Evolutionary conservation across 306 rosid species (phyloP).

Genomic region (Vigna reflexopilosa): DNA sequence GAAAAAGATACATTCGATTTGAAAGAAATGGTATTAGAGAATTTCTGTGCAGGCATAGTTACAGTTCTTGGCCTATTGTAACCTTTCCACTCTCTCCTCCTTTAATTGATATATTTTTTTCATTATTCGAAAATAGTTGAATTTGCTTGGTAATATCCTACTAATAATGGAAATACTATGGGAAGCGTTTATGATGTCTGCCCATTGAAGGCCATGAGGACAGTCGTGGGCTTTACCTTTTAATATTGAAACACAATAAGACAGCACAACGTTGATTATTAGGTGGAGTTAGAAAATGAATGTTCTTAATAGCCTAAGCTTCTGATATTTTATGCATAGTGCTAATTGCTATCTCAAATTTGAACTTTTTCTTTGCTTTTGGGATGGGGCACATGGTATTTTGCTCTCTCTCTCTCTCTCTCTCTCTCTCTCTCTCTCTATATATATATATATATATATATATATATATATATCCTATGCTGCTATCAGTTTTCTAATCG

Average conservation of each 20-base stretch:
- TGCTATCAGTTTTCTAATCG: conserved; percentile 43
- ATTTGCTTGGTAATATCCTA: conserved; percentile 10
- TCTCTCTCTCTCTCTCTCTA: too few relatives aligned
- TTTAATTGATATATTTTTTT: conserved; percentile 6
- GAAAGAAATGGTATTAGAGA: conserved; percentile 14
- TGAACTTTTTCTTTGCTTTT: not conserved
- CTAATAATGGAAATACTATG: conserved; percentile 22
- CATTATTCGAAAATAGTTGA: conserved; percentile 1
- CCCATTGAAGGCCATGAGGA: conserved; percentile 9
- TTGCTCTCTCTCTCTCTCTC: not conserved
- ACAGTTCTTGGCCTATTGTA: conserved; percentile 24
- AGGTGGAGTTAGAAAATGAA: conserved; percentile 22
- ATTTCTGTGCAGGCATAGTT: not conserved
- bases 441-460: too few relatives aligned
- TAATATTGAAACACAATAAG: conserved; percentile 15
- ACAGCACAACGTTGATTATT: not conserved
- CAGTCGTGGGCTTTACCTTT: conserved; percentile 1
- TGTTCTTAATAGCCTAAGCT: not conserved
- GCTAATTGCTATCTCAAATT: not conserved
- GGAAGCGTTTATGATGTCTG: conserved; percentile 7
- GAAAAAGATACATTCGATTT: not conserved
- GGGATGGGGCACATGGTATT: conserved; percentile 10
- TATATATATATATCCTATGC: conserved; percentile 11
- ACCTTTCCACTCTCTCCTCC: not conserved
- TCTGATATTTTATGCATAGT: conserved; percentile 17